phyloP scores from a whole-genome alignment of 805 yeast genomes.

The Nakazawaea holstii region DNA sequence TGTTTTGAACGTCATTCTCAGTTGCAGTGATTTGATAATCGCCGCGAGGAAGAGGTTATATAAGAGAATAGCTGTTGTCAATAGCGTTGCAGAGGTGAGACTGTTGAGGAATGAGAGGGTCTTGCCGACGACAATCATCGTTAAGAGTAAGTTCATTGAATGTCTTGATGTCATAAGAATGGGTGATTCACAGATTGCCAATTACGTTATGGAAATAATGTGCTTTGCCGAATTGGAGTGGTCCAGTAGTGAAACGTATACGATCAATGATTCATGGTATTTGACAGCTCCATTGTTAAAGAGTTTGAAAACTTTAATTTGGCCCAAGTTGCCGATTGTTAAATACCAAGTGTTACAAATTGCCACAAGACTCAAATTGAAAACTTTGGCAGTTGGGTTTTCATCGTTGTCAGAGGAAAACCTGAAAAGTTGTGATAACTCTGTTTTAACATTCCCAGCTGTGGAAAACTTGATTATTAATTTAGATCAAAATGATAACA shows the following conservation, averaged over 20 bases:
- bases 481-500: constrained; percentile 1
- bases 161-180: constrained; percentile 11
- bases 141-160: neutral
- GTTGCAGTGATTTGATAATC: neutral
- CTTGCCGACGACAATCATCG: constrained; percentile 3
- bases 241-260: neutral
- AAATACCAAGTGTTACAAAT: constrained; percentile 7
- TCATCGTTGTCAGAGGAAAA: neutral
- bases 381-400: constrained; percentile 8
- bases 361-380: constrained; percentile 1
- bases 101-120: neutral
- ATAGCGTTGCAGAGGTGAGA: constrained; percentile 1
- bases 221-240: constrained; percentile 11
- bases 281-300: constrained; percentile 3
- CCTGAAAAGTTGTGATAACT: constrained; percentile 6
- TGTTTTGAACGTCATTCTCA: neutral
- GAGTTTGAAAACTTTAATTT: constrained; percentile 6
- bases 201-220: constrained; percentile 6
- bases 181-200: constrained; percentile 5
- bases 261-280: constrained; percentile 13
- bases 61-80: constrained; percentile 4
- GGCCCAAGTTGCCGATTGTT: constrained; percentile 12
- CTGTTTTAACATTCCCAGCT: constrained; percentile 10
- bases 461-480: constrained; percentile 8
- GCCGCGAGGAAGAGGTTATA: constrained; percentile 3